Evolutionary conservation across 2,329 filamentous ascomycete species (phyloP), one percentile per base, ranked within the genome.

Genomic region (Diaporthe citrichinensis): DNA sequence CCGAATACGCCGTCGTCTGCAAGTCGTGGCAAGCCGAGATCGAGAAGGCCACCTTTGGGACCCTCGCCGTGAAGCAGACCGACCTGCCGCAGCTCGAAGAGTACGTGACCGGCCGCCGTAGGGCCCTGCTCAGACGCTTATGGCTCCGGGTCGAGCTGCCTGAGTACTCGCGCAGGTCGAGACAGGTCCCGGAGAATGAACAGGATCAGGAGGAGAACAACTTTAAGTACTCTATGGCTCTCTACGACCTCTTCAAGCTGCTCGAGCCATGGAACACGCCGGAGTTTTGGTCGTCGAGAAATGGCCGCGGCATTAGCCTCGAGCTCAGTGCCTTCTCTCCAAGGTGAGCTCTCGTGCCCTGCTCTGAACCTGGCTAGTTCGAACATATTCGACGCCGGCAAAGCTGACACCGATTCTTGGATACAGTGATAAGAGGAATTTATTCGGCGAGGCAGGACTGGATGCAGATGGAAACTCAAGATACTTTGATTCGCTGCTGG

Each of bases 121-220:
- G 80, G 61, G 74, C 75, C 20, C 78, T 72, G 23, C 78, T 82
- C 49, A 78, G 74, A 23, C 77, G 76, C 36, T 53, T 81, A 5
- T 77, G 77, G 75, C 74, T 81, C 55, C 68, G 72, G 12, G 72
- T 81, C 36, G 78, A 79, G 74, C 77, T 82, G 74, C 74, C 76
- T 41, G 76, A 75, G 44, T 81, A 81, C 61, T 28, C 73, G 31
- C 68, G 71, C 49, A 76, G 76, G 61, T 69, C 78, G 20, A 71
- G 67, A 58, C 72, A 76, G 36, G 61, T 77, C n/a, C 77, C 76
- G 12, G 80, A 81, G 65, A 77, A 74, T 2, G 77, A 79, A 31
- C 74, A 78, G 25, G 80, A 82, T 44, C 79, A 80, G 71, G 78
- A 80, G 55, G 74, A 75, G 62, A 81, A 82, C 67, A 80, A 81